phyloP scores from a whole-genome alignment of 2,329 filamentous ascomycete species.

The Trichoderma sp. region DNA sequence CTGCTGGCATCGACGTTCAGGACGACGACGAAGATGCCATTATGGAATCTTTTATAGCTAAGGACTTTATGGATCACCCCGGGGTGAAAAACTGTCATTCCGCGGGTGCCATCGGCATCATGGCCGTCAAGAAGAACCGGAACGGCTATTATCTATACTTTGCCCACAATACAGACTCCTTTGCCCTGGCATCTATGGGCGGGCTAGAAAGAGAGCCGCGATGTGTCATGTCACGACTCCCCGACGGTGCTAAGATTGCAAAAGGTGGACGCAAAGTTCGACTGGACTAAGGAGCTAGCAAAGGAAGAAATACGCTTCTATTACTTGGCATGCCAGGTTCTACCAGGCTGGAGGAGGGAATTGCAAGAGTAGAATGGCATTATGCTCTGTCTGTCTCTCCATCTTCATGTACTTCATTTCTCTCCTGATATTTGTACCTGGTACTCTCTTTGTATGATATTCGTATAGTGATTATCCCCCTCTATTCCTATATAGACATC shows the following conservation, averaged over 20 bases:
- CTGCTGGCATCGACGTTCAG: constrained; percentile 58
- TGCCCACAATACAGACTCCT: constrained; percentile 90
- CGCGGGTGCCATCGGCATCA: constrained; percentile 83
- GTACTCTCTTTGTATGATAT: constrained; percentile 23
- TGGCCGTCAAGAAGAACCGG: constrained; percentile 81
- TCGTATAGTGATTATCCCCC: constrained; percentile 26
- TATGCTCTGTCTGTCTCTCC: background rate
- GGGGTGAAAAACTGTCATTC: constrained; percentile 78
- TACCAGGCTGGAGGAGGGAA: background rate
- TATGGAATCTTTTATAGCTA: constrained; percentile 71
- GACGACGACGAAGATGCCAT: constrained; percentile 75
- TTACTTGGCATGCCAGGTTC: background rate
- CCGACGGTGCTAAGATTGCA: constrained; percentile 50
- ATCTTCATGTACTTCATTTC: background rate
- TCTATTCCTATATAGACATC: constrained; percentile 27
- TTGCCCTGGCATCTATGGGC: constrained; percentile 85
- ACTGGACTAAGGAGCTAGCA: constrained; percentile 27
- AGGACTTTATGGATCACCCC: constrained; percentile 92
- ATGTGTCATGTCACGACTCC: constrained; percentile 83
- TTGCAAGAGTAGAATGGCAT: background rate
- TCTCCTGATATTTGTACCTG: background rate
- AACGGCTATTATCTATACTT: constrained; percentile 83
- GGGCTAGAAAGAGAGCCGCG: constrained; percentile 70
- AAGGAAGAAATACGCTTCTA: background rate
- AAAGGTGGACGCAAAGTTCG: constrained; percentile 52